Evolutionary conservation across 2,329 filamentous ascomycete genomes (phyloP).

Genomic region (Zasmidium citrigriseum): DNA sequence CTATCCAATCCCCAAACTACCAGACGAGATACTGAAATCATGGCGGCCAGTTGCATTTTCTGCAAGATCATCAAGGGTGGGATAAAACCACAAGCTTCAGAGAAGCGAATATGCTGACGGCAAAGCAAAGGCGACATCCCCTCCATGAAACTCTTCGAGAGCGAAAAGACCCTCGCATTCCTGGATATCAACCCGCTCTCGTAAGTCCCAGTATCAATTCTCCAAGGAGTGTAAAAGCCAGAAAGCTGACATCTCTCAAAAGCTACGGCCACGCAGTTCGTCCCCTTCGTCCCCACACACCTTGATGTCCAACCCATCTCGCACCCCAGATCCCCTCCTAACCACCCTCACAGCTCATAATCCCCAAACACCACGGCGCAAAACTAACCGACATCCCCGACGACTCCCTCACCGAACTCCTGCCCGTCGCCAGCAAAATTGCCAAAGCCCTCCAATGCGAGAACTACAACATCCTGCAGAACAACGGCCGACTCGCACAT

Average conservation of each 20-base stretch:
- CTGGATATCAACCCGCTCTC: conserved; percentile 87
- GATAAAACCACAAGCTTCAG: not conserved
- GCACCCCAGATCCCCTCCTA: conserved; percentile 93
- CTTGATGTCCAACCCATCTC: conserved; percentile 10
- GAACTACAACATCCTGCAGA: conserved; percentile 94
- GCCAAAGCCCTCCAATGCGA: conserved; percentile 71
- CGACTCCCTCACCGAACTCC: conserved; percentile 76
- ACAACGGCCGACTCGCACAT: conserved; percentile 90
- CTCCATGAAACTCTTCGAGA: conserved; percentile 94
- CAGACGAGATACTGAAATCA: conserved; percentile 10
- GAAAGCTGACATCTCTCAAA: not conserved
- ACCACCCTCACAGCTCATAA: conserved; percentile 80
- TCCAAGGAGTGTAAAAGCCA: not conserved
- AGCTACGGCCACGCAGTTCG: conserved; percentile 80
- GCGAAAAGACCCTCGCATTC: conserved; percentile 89
- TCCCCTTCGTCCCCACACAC: conserved; percentile 11
- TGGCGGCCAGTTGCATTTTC: conserved; percentile 77
- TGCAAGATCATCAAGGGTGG: conserved; percentile 96
- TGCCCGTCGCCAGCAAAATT: conserved; percentile 87
- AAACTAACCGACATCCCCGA: conserved; percentile 94
- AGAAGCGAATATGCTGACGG: not conserved
- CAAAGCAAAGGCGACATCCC: conserved; percentile 78
- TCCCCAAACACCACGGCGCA: conserved; percentile 90
- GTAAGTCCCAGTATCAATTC: conserved; percentile 14
- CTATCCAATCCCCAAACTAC: not conserved